Conservation (phyloP, 2,329 filamentous ascomycete genomes). For the Botryosphaeria dothidea region DNA sequence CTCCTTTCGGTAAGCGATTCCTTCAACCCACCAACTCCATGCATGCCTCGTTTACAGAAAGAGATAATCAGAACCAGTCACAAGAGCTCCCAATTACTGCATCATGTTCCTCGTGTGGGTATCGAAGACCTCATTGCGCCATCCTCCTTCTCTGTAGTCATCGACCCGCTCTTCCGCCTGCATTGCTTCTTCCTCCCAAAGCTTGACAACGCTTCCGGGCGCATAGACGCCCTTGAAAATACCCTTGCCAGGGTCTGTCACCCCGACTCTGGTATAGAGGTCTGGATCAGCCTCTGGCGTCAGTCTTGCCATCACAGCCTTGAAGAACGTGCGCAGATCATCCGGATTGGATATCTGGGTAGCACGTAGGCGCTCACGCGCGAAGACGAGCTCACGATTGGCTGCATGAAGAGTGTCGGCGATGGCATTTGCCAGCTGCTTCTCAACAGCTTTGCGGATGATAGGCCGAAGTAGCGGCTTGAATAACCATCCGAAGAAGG, state of each 20-base stretch:
- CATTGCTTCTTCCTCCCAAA: slow-evolving; percentile 82
- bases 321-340: slow-evolving; percentile 79
- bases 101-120: slow-evolving; percentile 39
- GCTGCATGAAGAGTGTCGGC: slow-evolving; percentile 68
- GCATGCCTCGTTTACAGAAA: not conserved
- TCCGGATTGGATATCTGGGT: slow-evolving; percentile 79
- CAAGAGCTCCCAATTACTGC: not conserved
- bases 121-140: slow-evolving; percentile 84
- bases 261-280: slow-evolving; percentile 70
- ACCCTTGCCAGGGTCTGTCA: slow-evolving; percentile 61
- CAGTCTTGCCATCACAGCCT: slow-evolving; percentile 76
- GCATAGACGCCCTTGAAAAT: slow-evolving; percentile 85
- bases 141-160: slow-evolving; percentile 70
- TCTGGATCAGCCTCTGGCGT: slow-evolving; percentile 74
- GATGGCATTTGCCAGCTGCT: slow-evolving; percentile 72
- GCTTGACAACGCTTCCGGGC: slow-evolving; percentile 81
- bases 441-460: slow-evolving; percentile 76
- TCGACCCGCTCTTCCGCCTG: slow-evolving; percentile 72
- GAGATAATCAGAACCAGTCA: not conserved
- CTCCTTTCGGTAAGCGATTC: not conserved
- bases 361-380: slow-evolving; percentile 81
- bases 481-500: slow-evolving; percentile 76
- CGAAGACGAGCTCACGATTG: slow-evolving; percentile 85
- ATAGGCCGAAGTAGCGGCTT: slow-evolving; percentile 83
- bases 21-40: not conserved